Conservation (phyloP, 2,329 filamentous ascomycete genomes). For the Bipolaris oryzae region DNA sequence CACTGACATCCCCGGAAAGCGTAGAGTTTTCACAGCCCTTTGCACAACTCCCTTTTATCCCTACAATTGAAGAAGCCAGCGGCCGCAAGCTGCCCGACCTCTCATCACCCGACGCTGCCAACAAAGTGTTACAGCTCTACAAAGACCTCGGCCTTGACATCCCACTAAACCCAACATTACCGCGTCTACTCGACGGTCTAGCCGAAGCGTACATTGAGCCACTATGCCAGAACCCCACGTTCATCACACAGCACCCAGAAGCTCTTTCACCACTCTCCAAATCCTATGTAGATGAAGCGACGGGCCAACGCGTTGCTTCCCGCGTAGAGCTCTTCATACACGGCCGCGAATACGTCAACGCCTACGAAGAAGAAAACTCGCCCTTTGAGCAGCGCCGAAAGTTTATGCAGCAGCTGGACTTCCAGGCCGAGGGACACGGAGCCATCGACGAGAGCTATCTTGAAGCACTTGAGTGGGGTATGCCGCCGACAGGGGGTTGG, state of each 20-base stretch:
- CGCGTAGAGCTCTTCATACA: constrained; percentile 85
- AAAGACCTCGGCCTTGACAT: constrained; percentile 55
- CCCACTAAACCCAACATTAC: constrained; percentile 62
- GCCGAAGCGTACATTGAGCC: constrained; percentile 79
- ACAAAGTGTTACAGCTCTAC: constrained; percentile 64
- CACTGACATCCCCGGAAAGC: constrained; percentile 50
- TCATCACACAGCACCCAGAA: constrained; percentile 88
- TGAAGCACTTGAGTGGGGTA: constrained; percentile 80
- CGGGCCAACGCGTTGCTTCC: constrained; percentile 75
- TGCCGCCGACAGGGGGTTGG: constrained; percentile 98
- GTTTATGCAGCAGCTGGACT: constrained; percentile 66
- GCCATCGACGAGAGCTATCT: constrained; percentile 81
- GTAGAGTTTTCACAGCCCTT: constrained; percentile 65
- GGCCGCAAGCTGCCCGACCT: constrained; percentile 66
- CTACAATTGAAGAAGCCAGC: constrained; percentile 73
- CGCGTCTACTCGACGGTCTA: constrained; percentile 80
- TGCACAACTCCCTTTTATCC: constrained; percentile 79
- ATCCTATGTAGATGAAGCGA: constrained; percentile 72
- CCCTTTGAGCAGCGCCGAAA: constrained; percentile 85
- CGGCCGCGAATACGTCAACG: constrained; percentile 86
- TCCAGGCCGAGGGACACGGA: constrained; percentile 43
- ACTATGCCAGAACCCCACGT: constrained; percentile 72
- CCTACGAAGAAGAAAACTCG: constrained; percentile 98
- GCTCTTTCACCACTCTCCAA: constrained; percentile 92
- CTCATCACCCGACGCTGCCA: constrained; percentile 58